Percentiles rank a stretch among this genome's conserved stretches.
These are phyloP conservation scores for Saccharomyces hybrid DNA, from an alignment of 1,139 yeast genomes.

Conservation along the genomic window DNA sequence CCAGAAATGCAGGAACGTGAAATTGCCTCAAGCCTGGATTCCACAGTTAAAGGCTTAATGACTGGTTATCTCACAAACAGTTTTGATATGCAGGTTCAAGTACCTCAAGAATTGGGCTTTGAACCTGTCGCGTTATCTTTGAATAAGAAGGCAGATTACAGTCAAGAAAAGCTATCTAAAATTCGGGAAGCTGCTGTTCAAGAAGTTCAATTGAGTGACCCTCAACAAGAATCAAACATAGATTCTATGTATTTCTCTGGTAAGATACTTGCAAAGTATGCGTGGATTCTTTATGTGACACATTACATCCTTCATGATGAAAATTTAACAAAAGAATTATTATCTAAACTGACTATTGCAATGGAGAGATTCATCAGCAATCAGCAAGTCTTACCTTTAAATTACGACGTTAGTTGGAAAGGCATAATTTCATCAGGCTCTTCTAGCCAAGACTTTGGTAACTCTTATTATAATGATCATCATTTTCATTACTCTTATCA, in stretches of 20 bases:
- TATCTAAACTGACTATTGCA: slow-evolving; percentile 51
- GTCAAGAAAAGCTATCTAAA: slow-evolving; percentile 34
- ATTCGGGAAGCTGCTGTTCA: slow-evolving; percentile 44
- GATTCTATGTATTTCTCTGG: slow-evolving; percentile 77
- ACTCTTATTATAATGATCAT: slow-evolving; percentile 71
- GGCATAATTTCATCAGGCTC: slow-evolving; percentile 65
- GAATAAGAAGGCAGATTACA: slow-evolving; percentile 33
- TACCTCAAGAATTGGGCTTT: slow-evolving; percentile 46
- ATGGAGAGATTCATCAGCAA: slow-evolving; percentile 53
- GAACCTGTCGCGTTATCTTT: slow-evolving; percentile 54
- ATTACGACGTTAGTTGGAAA: slow-evolving; percentile 62
- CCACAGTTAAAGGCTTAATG: slow-evolving; percentile 66
- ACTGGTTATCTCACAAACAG: slow-evolving; percentile 45
- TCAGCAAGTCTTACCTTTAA: slow-evolving; percentile 47
- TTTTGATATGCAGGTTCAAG: slow-evolving; percentile 39
- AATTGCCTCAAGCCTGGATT: slow-evolving; percentile 44
- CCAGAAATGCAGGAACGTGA: slow-evolving; percentile 13
- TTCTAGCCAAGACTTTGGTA: slow-evolving; percentile 57
- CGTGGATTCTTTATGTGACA: slow-evolving; percentile 58
- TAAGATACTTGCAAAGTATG: slow-evolving; percentile 65
- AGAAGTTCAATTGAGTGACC: slow-evolving; percentile 46
- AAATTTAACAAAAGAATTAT: slow-evolving; percentile 38
- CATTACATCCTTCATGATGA: slow-evolving; percentile 48
- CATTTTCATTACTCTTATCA: slow-evolving; percentile 80
- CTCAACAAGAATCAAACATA: slow-evolving; percentile 50